phyloP scores from a whole-genome alignment of 345 rosid genomes.

The Pseudoturritis turrita region DNA sequence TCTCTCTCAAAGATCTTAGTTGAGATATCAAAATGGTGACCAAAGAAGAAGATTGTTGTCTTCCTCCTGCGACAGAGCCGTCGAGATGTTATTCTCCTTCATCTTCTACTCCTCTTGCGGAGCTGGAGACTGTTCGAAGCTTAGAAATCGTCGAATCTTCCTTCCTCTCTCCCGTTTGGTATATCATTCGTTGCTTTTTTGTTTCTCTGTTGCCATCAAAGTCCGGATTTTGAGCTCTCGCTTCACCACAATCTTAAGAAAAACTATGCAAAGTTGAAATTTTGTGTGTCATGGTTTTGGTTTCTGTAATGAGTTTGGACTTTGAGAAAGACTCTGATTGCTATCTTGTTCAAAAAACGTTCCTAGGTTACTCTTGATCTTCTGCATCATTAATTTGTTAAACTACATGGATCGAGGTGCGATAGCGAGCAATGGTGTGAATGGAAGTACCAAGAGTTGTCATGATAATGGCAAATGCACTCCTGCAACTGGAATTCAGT shows the following conservation, averaged over 20 bases:
- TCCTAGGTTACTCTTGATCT: conserved; percentile 63
- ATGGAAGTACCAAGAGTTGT: conserved; percentile 67
- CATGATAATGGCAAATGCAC: conserved; percentile 55
- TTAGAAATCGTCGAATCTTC: conserved; percentile 15
- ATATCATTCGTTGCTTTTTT: neutral
- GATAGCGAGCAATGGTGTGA: conserved; percentile 91
- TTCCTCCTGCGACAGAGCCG: neutral
- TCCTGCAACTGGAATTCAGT: conserved; percentile 80
- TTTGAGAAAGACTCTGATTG: neutral
- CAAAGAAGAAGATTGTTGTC: conserved; percentile 3
- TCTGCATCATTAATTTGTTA: conserved; percentile 76
- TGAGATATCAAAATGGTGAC: conserved; percentile 13
- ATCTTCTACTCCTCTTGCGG: conserved; percentile 16
- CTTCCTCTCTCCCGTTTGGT: conserved; percentile 20
- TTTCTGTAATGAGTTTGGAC: neutral
- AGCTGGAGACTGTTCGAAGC: conserved; percentile 17
- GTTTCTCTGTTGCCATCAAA: neutral
- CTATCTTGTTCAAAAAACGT: neutral
- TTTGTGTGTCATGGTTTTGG: neutral
- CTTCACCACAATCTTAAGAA: neutral
- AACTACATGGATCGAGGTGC: conserved; percentile 90
- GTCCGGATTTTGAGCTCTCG: neutral
- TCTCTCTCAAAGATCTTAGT: neutral
- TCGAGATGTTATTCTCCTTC: conserved; percentile 9
- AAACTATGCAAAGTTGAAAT: neutral